Base-by-base conservation (phyloP, 1,284 basidiomycete species). In the Erythrobasidium hasegawianum region DNA sequence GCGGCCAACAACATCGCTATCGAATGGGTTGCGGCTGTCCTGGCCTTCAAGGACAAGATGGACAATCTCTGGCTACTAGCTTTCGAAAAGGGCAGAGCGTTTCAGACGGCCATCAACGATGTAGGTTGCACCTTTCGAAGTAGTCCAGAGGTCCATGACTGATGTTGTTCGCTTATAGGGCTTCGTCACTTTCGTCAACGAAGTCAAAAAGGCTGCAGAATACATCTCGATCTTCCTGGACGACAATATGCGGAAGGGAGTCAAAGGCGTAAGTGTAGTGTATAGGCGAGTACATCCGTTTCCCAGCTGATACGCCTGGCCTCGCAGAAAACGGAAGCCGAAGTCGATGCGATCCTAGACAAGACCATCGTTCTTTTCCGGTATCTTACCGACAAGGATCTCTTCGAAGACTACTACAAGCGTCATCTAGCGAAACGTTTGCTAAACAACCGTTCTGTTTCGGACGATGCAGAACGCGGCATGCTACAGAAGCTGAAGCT, bases 401-500 rank as follows among this genome's bases (percentile, higher is more conserved):
- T 94, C 22, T 99, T 99, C 75, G 96, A 99, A 78, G 85, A 90
- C 24, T 98, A 98, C 79, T 99, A 98, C 81, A 98, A 98, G 79
- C 84, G 83, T 22, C 96, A 98, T 76, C 85, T 99, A 18, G 90
- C 95, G 10, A 92, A 94, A 76, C 89, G 96, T 45, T 80, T 99
- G 9, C 83, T 98, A 29, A 84, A 86, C 49, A 86, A 85, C 11
- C 86, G 92, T 18, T 95, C 90, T 29, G 87, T 94, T 1, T 95
- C 91, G 0, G 96, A 98, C 75, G 96, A 99, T 77, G 95, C 96
- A 1, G 96, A 99, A 77, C 87, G 90, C 58, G 91, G 90, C 65
- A 97, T 99, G 95, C 85, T 99, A 13, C 88, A 92, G 58, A 98
- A 97, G 79, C 86, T 99, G 76, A 98, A 98, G 80, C 83, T 97